Evolutionary conservation across 2,329 filamentous ascomycete species (phyloP), one percentile per base, ranked within the genome.

Genomic region (Paraphoma sp.): DNA sequence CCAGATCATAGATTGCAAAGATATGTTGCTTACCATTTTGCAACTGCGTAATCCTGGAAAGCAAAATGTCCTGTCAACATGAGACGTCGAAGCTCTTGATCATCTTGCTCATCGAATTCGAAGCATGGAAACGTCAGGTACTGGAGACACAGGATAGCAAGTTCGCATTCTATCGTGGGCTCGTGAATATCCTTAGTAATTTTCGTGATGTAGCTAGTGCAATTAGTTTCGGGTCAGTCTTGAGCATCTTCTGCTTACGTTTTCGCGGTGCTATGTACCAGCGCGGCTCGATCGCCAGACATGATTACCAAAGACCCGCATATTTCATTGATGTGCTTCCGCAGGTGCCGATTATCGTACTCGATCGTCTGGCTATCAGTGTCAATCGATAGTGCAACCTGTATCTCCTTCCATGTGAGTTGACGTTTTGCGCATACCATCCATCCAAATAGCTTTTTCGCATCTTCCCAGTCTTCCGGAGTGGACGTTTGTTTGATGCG

Each of bases 1-100:
- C 5, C 5, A 23, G 23, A 23, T 23, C 3, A 23, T 23, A 23
- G 23, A 5, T 23, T 5, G 23, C 23, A 23, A 23, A 23, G 23
- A 23, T 3, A 23, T n/a, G n/a, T 23, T 23, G 23, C 5, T 23
- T 23, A 23, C 23, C 68, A 74, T 38, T 65, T 70, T 5, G 70
- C 64, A n/a, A 71, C 55, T 1, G 68, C 69, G 51, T 73, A 71
- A 47, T 72, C 70, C 45, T 73, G 68, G 18, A 74, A 65, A 3
- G 60, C 67, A 40, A 74, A 59, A 11, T 67, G 51, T 0, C 69
- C 69, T 7, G 63, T 42, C 6, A 70, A 40, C 23, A 59, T 59
- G 31, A 57, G 16, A 7, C 57, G 6, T 29, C 54, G 53, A 36
- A 71, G 56, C 1, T 57, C 48, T 7, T 48, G 42, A 4, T 56